Evolutionary conservation across 2,329 filamentous ascomycete species (phyloP).

Genomic region (Biscogniauxia sp.): DNA sequence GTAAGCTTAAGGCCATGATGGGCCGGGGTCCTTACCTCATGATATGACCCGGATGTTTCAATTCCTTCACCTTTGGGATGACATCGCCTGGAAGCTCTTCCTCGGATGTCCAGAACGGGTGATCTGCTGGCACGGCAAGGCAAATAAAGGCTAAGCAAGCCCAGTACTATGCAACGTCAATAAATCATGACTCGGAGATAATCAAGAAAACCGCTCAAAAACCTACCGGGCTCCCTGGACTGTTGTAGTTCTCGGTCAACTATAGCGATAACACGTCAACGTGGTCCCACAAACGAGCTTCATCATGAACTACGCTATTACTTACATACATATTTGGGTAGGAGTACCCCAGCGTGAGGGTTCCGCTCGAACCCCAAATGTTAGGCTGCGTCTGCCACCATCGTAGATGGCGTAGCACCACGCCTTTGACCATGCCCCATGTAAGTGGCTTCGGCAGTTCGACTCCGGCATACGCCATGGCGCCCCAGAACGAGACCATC

Average conservation of each 20-base stretch:
- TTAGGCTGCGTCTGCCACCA: slow-evolving; percentile 77
- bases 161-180: slow-evolving; percentile 60
- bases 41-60: slow-evolving; percentile 72
- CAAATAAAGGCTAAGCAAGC: slow-evolving; percentile 76
- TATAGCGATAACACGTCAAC: slow-evolving; percentile 30
- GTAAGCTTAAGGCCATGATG: neutral
- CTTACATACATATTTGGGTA: slow-evolving; percentile 73
- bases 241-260: slow-evolving; percentile 82
- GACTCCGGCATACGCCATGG: slow-evolving; percentile 71
- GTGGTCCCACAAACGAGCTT: neutral
- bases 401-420: slow-evolving; percentile 69
- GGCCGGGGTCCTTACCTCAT: slow-evolving; percentile 43
- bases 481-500: slow-evolving; percentile 82
- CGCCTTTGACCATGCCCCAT: slow-evolving; percentile 77
- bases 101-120: slow-evolving; percentile 71
- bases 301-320: slow-evolving; percentile 15
- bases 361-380: slow-evolving; percentile 74
- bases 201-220: neutral
- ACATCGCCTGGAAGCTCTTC: slow-evolving; percentile 59
- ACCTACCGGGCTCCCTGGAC: slow-evolving; percentile 61
- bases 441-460: slow-evolving; percentile 69
- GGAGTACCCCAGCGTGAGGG: slow-evolving; percentile 71
- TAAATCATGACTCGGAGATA: too few relatives aligned
- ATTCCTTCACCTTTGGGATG: slow-evolving; percentile 57
- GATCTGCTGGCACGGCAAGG: slow-evolving; percentile 64